Evolutionary conservation across 495 filamentous ascomycete species (phyloP), one percentile per base, ranked within the genome.

Genomic region (Lasiosphaeria miniovina): DNA sequence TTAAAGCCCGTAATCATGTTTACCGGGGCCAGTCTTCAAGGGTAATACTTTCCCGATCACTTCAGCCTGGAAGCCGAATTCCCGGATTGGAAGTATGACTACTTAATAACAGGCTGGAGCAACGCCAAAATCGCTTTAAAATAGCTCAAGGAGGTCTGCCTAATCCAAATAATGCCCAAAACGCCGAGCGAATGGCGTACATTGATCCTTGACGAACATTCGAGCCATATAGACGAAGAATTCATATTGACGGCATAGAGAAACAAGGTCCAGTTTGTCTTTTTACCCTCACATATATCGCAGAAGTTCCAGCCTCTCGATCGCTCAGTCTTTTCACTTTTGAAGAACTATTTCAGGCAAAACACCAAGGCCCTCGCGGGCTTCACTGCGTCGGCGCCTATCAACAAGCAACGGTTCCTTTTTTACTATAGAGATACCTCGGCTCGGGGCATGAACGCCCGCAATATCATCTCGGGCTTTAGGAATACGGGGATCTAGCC

Each of bases 221-320:
- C 12, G 12, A 55, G 31, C 48, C 52, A 62, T 34, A 1, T 49
- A 3, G 17, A 0, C 36, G 24, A 49, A 6, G n/a, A 55, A 3
- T 59, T 62, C 17, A 1, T 49, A 6, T n/a, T 36, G 6, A 1
- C 40, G 3, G 50, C 43, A 7, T 58, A 14, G 7, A 1, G 35
- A 4, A 40, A 54, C 32, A 55, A 55, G 1, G 56, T 63, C 17
- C 45, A 58, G 6, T 12, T 59, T 1, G 35, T 63, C 51, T 63
- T 36, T 41, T 40, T 63, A 38, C 61, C 45, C 36, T 5, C 43
- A 17, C 52, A 63, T 50, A 59, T 51, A 24, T 55, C 34, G 6
- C 52, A 62, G 17, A 62, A 62, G 31, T 58, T 35, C 31, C 43
- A 62, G 45, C 55, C 51, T 3, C 43, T 62, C 35, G 52, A 62